Conservation (phyloP, 2,329 filamentous ascomycete genomes). For the Colletotrichum somersetense region DNA sequence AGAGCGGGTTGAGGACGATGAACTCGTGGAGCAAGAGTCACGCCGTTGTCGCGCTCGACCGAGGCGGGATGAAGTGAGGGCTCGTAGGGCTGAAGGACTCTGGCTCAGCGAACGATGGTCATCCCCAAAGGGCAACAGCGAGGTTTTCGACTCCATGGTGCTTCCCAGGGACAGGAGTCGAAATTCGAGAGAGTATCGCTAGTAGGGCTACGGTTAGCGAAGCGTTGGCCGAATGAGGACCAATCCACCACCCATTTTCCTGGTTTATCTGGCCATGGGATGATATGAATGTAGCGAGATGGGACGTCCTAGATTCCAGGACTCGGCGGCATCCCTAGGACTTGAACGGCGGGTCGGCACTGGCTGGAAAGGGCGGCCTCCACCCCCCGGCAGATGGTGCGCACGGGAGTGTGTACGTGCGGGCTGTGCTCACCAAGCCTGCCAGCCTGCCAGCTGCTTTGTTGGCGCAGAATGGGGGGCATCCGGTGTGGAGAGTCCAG, state of each 20-base stretch:
- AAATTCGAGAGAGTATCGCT: conserved; percentile 10
- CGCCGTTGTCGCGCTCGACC: conserved; percentile 50
- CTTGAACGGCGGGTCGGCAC: conserved; percentile 35
- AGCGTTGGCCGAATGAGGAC: conserved; percentile 19
- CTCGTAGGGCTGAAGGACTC: conserved; percentile 50
- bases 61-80: conserved; percentile 50
- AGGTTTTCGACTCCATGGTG: conserved; percentile 51
- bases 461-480: not conserved
- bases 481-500: conserved; percentile 14
- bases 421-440: not conserved
- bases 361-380: conserved; percentile 39
- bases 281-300: conserved; percentile 25
- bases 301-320: conserved; percentile 39
- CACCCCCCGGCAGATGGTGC: conserved; percentile 23
- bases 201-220: conserved; percentile 24
- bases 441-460: not conserved
- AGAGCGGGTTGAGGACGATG: conserved; percentile 45
- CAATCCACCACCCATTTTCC: conserved; percentile 39
- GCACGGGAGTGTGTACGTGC: conserved; percentile 16
- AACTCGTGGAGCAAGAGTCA: conserved; percentile 48
- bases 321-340: conserved; percentile 37
- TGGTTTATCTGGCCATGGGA: conserved; percentile 36
- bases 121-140: conserved; percentile 45
- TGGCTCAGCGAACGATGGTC: conserved; percentile 45
- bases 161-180: conserved; percentile 6